Conservation (phyloP, 164 flowering plant genomes). For the Aristolochia contorta region DNA sequence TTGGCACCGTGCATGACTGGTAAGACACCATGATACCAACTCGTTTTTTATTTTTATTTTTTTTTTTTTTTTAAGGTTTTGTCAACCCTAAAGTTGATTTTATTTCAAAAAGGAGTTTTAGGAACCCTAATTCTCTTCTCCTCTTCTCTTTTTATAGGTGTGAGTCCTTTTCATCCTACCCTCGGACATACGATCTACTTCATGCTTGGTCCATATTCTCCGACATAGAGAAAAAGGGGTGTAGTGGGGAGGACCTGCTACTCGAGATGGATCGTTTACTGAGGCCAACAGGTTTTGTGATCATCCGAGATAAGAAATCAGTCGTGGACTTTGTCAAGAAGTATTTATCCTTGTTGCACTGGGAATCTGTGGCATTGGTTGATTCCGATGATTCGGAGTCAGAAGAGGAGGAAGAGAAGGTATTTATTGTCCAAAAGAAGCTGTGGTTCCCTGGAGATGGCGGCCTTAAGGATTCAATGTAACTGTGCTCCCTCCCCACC, state of each 20-base stretch:
- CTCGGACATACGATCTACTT: conserved; percentile 75
- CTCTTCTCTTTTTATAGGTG: conserved; percentile 40
- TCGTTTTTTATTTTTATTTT: too few species aligned
- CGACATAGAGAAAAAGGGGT: conserved; percentile 61
- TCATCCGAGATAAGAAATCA: conserved; percentile 46
- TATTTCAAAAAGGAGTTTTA: too few species aligned
- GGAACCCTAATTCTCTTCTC: neutral
- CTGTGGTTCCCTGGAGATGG: conserved; percentile 42
- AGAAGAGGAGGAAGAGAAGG: conserved; percentile 40
- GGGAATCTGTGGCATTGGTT: conserved; percentile 51
- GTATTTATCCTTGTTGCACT: conserved; percentile 53
- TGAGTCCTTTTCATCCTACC: conserved; percentile 80
- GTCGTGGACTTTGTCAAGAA: conserved; percentile 63
- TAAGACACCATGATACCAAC: conserved; percentile 15
- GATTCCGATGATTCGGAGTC: conserved; percentile 30
- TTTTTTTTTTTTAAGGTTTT: too few species aligned
- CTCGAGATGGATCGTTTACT: conserved; percentile 77
- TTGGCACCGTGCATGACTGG: conserved; percentile 76
- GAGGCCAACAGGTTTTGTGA: conserved; percentile 72
- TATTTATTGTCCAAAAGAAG: conserved; percentile 60
- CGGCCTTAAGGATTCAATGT: conserved; percentile 38
- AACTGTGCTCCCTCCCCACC: conserved; percentile 3
- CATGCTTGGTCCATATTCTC: conserved; percentile 76
- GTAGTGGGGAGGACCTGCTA: conserved; percentile 65
- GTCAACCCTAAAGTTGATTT: too few species aligned